These are phyloP conservation scores for Hibiscus trionum DNA, from an alignment of 345 rosid genomes.

Conservation along the genomic window DNA sequence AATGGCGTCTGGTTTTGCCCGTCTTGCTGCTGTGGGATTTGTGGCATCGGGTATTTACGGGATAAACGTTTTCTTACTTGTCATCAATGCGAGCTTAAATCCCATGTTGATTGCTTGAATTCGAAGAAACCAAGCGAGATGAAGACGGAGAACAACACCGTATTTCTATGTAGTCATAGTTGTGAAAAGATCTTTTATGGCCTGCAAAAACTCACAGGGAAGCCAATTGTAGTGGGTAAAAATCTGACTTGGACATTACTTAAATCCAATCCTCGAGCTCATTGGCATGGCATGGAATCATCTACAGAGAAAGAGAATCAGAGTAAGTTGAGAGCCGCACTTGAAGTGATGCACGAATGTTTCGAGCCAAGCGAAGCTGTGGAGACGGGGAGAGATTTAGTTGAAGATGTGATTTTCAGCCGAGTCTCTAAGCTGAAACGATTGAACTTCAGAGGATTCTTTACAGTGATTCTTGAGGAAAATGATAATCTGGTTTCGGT, in stretches of 20 bases:
- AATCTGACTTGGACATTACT: slow-evolving; percentile 60
- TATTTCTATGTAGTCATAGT: slow-evolving; percentile 50
- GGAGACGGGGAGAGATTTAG: slow-evolving; percentile 43
- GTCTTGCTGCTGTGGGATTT: slow-evolving; percentile 58
- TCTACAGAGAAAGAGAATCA: slow-evolving; percentile 19
- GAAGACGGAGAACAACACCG: slow-evolving; percentile 4
- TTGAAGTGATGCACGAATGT: slow-evolving; percentile 64
- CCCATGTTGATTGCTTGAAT: slow-evolving; percentile 36
- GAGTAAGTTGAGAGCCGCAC: slow-evolving; percentile 44
- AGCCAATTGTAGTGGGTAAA: slow-evolving; percentile 29
- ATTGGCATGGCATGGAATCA: slow-evolving; percentile 6
- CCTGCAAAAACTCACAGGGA: slow-evolving; percentile 45
- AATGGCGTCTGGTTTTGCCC: slow-evolving; percentile 76
- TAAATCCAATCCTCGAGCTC: slow-evolving; percentile 21
- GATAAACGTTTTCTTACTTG: slow-evolving; percentile 26
- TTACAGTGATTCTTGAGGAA: slow-evolving; percentile 45
- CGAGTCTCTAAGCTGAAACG: slow-evolving; percentile 34
- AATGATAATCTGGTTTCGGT: slow-evolving; percentile 43
- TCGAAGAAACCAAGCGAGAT: neutral
- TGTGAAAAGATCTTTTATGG: slow-evolving; percentile 35
- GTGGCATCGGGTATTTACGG: slow-evolving; percentile 18
- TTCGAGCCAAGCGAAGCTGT: slow-evolving; percentile 49
- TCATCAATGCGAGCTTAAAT: slow-evolving; percentile 51
- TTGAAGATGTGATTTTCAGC: slow-evolving; percentile 52
- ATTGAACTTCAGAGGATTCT: slow-evolving; percentile 49